Conservation (phyloP, 495 filamentous ascomycete genomes). For the Aspergillus conjunctus region DNA sequence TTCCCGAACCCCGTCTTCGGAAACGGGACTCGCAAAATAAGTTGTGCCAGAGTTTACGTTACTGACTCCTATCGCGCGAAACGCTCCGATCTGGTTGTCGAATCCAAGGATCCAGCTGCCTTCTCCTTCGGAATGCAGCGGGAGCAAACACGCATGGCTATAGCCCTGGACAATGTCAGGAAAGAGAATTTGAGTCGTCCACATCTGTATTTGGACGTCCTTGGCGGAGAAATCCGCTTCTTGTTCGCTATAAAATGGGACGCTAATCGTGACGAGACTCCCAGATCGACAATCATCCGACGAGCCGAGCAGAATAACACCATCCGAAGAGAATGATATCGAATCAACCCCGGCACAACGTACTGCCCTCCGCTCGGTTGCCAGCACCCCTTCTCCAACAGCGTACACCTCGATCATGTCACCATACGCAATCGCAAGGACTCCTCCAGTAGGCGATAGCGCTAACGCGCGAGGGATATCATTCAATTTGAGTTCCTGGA, state of each 20-base stretch:
- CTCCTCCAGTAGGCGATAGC: conserved; percentile 76
- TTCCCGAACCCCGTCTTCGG: conserved; percentile 37
- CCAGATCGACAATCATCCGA: conserved; percentile 63
- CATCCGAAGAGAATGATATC: conserved; percentile 80
- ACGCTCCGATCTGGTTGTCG: conserved; percentile 73
- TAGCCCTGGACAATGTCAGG: conserved; percentile 75
- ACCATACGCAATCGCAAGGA: conserved; percentile 84
- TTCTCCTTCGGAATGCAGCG: conserved; percentile 69
- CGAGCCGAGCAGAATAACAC: conserved; percentile 81
- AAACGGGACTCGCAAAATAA: conserved; percentile 74
- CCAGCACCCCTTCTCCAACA: conserved; percentile 60
- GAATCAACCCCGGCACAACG: conserved; percentile 80
- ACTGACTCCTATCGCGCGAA: conserved; percentile 73
- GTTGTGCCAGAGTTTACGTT: conserved; percentile 74
- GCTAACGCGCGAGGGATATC: conserved; percentile 75
- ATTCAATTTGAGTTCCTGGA: conserved; percentile 71
- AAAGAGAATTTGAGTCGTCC: conserved; percentile 88
- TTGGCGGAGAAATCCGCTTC: conserved; percentile 50
- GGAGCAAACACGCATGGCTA: conserved; percentile 73
- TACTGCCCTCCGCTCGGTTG: conserved; percentile 73
- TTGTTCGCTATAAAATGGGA: conserved; percentile 69
- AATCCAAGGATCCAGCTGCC: conserved; percentile 79
- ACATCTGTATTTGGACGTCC: conserved; percentile 73
- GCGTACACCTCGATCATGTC: conserved; percentile 86
- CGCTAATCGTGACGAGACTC: conserved; percentile 76